Conservation (phyloP, 2,329 filamentous ascomycete species). For the Blumeria graminis region DNA sequence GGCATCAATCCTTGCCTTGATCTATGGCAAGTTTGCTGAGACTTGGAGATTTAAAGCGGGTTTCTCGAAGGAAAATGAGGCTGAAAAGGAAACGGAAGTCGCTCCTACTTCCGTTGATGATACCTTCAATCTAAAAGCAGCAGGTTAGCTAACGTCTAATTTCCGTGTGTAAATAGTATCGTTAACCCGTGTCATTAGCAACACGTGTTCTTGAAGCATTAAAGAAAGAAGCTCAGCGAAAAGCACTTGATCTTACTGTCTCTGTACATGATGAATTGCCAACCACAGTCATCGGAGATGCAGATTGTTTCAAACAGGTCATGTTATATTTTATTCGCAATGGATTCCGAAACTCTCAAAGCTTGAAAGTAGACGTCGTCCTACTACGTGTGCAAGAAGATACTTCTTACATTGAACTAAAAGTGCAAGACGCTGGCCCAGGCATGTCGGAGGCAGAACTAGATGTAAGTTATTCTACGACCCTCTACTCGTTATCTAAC, state of each 20-base stretch:
- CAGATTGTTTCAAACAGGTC: constrained; percentile 7
- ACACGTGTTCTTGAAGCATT: constrained; percentile 1
- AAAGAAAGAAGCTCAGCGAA: constrained; percentile 6
- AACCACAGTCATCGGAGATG: constrained; percentile 8
- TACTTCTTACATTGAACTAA: constrained; percentile 6
- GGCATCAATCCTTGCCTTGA: constrained; percentile 7
- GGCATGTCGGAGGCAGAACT: constrained; percentile 10
- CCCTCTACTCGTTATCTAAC: no score
- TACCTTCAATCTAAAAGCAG: constrained; percentile 2
- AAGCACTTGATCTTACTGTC: constrained; percentile 7
- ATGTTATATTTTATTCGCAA: constrained; percentile 9
- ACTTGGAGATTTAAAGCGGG: constrained; percentile 9
- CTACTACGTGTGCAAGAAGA: constrained; percentile 4
- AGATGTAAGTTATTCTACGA: constrained; percentile 4
- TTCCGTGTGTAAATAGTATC: not conserved
- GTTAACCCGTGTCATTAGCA: not conserved
- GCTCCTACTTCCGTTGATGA: not conserved
- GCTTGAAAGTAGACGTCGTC: constrained; percentile 9
- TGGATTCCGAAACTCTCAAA: constrained; percentile 6
- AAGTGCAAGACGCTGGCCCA: constrained; percentile 8
- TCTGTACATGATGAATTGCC: constrained; percentile 8
- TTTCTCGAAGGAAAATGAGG: not conserved
- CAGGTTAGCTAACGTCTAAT: not conserved
- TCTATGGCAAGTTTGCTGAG: constrained; percentile 11
- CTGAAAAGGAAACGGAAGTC: not conserved